phyloP scores from a whole-genome alignment of 176 grass and related monocot species.

The Oryza meyeriana region DNA sequence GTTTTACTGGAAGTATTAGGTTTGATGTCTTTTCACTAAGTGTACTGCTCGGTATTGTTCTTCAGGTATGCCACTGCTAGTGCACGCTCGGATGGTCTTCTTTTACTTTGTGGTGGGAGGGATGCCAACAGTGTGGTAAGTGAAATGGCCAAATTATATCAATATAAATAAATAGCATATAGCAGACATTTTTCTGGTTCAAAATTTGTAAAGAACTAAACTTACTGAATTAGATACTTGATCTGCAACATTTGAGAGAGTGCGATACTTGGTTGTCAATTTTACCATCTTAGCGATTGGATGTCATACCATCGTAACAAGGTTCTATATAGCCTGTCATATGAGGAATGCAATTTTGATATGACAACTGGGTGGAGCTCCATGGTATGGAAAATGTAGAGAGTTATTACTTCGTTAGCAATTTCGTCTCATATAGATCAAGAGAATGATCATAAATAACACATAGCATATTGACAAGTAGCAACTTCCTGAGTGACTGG shows the following conservation, averaged over 20 bases:
- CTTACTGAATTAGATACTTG: neutral
- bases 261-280: slow-evolving; percentile 6
- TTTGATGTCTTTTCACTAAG: slow-evolving; percentile 22
- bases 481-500: neutral
- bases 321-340: neutral
- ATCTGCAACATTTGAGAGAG: neutral
- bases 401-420: neutral
- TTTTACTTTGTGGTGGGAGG: slow-evolving; percentile 95
- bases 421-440: neutral
- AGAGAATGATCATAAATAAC: neutral
- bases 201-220: slow-evolving; percentile 5
- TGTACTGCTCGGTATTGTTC: slow-evolving; percentile 20
- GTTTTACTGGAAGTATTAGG: slow-evolving; percentile 11
- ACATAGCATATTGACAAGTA: neutral
- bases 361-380: neutral
- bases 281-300: neutral
- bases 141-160: slow-evolving; percentile 18
- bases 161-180: neutral
- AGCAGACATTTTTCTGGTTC: neutral
- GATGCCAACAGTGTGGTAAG: slow-evolving; percentile 98
- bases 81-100: slow-evolving; percentile 97
- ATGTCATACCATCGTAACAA: neutral
- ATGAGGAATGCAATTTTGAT: neutral
- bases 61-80: slow-evolving; percentile 99
- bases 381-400: slow-evolving; percentile 12